Base-by-base conservation (phyloP, 305 asterid genomes). In the Monarda citriodora region DNA sequence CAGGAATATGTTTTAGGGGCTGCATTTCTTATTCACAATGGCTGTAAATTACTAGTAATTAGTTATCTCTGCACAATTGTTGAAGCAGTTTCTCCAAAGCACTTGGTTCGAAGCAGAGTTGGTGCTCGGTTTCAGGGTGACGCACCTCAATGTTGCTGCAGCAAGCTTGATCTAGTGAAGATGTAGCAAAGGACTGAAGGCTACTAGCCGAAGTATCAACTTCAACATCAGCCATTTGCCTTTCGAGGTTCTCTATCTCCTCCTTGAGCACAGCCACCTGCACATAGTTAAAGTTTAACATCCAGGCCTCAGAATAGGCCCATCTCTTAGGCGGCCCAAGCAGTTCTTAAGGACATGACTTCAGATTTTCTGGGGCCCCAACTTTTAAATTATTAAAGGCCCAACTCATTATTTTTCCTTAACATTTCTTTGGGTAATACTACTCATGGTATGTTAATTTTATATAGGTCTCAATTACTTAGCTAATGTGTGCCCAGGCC, bases 211-310 rank as follows among this genome's bases (percentile, higher is more conserved):
- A 5, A 0, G 20, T 18, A 56, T 63, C 61, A 16, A 55, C 53
- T 53, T 65, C 65, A 25, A 60, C 51, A 61, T 60, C 61, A 12
- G 63, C 75, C 74, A 82, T 71, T 61, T 78, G 88, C 18, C 18
- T 78, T 61, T 52, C 77, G 1, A 74, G 41, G 26, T 49, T 45
- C 37, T 79, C 85, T 46, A 78, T 82, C 69, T 82, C 88, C 63
- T 76, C 82, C 50, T 61, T 66, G 36, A 82, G 72, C 74, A 72
- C 58, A 23, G 81, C 82, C 31, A 78, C 85, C 88, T 82, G 79
- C 72, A 25, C 25, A 42, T 40, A n/a, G n/a, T n/a, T n/a, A n/a
- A n/a, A n/a, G n/a, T n/a, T n/a, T n/a, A n/a, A n/a, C n/a, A n/a
- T n/a, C n/a, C n/a, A n/a, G n/a, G n/a, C n/a, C n/a, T n/a, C n/a